These are phyloP conservation scores for Ilyonectria robusta DNA, from an alignment of 2,329 filamentous ascomycete genomes.

Conservation along the genomic window DNA sequence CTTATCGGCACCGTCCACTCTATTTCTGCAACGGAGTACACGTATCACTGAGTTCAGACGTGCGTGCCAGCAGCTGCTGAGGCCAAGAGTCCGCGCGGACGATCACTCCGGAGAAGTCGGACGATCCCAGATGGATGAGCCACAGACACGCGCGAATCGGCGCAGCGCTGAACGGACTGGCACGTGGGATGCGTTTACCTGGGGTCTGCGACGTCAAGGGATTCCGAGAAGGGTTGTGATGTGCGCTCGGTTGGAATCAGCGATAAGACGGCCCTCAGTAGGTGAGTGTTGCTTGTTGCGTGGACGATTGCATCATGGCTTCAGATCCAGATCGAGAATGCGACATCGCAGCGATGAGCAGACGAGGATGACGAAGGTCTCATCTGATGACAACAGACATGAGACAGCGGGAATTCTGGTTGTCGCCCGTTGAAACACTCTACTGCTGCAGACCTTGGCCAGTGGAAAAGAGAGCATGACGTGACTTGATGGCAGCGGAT, in stretches of 20 bases:
- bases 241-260: constrained; percentile 24
- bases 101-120: constrained; percentile 18
- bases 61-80: background rate
- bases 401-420: background rate
- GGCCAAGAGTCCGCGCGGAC: background rate
- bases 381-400: background rate
- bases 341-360: background rate
- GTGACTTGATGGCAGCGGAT: constrained; percentile 6
- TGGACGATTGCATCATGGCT: constrained; percentile 19
- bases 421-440: background rate
- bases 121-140: constrained; percentile 7
- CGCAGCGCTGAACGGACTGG: constrained; percentile 8
- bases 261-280: constrained; percentile 12
- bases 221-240: constrained; percentile 32
- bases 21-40: constrained; percentile 1
- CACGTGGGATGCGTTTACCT: constrained; percentile 38
- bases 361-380: constrained; percentile 18
- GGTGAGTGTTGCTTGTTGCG: background rate
- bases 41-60: background rate
- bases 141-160: constrained; percentile 7
- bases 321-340: constrained; percentile 1
- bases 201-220: constrained; percentile 36
- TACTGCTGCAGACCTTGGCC: background rate
- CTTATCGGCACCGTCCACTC: constrained; percentile 30
- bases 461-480: constrained; percentile 14